phyloP scores from a whole-genome alignment of 2,329 filamentous ascomycete genomes.

The Thelonectria blattea region DNA sequence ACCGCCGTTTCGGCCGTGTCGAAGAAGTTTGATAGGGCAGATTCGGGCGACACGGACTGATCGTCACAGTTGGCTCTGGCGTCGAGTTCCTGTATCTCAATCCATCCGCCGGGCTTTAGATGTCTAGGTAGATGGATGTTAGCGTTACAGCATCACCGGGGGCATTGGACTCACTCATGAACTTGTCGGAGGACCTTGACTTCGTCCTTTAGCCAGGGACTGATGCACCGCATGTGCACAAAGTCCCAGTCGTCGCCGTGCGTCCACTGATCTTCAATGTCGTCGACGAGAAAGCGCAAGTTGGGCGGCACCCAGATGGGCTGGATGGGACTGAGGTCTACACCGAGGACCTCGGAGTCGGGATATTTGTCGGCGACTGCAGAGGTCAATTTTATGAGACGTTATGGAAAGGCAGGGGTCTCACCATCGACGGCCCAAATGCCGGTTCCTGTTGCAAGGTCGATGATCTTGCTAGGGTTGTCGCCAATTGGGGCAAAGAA shows the following conservation, averaged over 20 bases:
- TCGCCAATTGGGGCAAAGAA: conserved; percentile 28
- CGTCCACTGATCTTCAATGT: conserved; percentile 57
- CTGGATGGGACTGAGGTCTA: conserved; percentile 37
- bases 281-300: conserved; percentile 47
- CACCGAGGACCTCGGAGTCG: conserved; percentile 30
- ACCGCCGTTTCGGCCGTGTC: conserved; percentile 30
- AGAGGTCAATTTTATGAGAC: background rate
- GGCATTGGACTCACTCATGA: conserved; percentile 16
- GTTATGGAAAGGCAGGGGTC: background rate
- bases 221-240: conserved; percentile 35
- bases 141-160: background rate
- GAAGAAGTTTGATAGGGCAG: conserved; percentile 39
- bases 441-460: conserved; percentile 32
- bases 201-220: conserved; percentile 30
- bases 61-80: conserved; percentile 47
- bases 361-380: conserved; percentile 36
- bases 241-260: conserved; percentile 30
- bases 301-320: conserved; percentile 48
- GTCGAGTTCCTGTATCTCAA: conserved; percentile 45
- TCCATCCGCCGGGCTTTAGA: conserved; percentile 30
- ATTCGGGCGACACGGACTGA: conserved; percentile 43
- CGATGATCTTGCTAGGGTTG: conserved; percentile 31
- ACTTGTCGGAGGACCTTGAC: conserved; percentile 27
- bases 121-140: conserved; percentile 13
- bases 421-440: conserved; percentile 35